Conservation (phyloP, 345 rosid species). For the Gossypium sturtianum region DNA sequence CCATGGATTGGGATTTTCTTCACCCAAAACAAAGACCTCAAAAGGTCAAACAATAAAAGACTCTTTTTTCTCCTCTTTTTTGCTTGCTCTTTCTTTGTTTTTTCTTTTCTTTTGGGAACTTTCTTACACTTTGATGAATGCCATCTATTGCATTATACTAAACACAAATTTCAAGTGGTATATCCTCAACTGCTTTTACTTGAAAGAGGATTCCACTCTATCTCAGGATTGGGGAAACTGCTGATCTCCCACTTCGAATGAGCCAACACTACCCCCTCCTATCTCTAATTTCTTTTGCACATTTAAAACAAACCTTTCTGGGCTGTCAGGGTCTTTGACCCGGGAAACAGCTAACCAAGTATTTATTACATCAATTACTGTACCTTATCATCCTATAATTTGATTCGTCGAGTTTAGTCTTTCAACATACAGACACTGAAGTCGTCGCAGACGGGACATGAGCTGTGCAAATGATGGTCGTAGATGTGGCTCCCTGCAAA, state of each 20-base stretch:
- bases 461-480: conserved; percentile 83
- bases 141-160: conserved; percentile 21
- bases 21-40: conserved; percentile 34
- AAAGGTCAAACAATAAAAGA: conserved; percentile 9
- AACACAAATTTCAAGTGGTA: conserved; percentile 21
- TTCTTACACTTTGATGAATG: conserved; percentile 21
- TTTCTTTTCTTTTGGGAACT: conserved; percentile 3
- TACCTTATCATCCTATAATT: conserved; percentile 10
- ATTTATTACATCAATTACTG: conserved; percentile 28
- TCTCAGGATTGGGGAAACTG: conserved; percentile 32
- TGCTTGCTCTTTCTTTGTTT: neutral
- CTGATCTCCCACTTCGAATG: conserved; percentile 92
- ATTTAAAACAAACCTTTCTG: conserved; percentile 9
- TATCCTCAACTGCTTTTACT: conserved; percentile 25
- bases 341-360: conserved; percentile 19
- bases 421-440: conserved; percentile 47
- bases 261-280: conserved; percentile 51
- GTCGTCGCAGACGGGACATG: conserved; percentile 51
- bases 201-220: conserved; percentile 29
- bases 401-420: conserved; percentile 26
- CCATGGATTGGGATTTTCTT: conserved; percentile 23
- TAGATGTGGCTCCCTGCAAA: conserved; percentile 70
- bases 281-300: conserved; percentile 19
- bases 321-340: conserved; percentile 61
- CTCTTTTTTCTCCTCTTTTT: neutral